Evolutionary conservation across 495 filamentous ascomycete species (phyloP).

Genomic region (Penicillium silybi): DNA sequence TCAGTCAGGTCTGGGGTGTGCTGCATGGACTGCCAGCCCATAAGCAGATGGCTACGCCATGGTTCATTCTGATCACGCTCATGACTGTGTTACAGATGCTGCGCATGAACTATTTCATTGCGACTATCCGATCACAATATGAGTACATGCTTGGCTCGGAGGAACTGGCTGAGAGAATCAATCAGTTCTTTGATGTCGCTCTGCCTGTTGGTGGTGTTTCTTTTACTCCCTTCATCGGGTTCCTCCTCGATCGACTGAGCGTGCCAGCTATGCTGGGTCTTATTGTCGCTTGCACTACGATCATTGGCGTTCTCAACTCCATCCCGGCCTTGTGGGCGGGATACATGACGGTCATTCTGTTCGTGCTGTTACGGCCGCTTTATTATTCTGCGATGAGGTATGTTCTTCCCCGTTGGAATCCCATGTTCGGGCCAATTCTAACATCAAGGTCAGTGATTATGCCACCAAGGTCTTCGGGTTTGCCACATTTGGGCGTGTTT

Average conservation of each 20-base stretch:
- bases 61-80: conserved; percentile 87
- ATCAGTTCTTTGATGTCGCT: conserved; percentile 87
- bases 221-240: conserved; percentile 80
- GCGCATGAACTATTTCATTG: conserved; percentile 96
- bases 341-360: conserved; percentile 72
- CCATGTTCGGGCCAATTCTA: conserved; percentile 5
- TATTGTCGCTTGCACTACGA: conserved; percentile 70
- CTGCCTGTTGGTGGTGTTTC: conserved; percentile 80
- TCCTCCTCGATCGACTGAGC: conserved; percentile 64
- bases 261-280: conserved; percentile 65
- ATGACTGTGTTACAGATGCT: conserved; percentile 97
- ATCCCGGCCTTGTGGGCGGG: conserved; percentile 69
- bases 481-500: conserved; percentile 87
- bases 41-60: conserved; percentile 75
- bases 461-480: conserved; percentile 94
- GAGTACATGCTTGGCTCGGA: conserved; percentile 63
- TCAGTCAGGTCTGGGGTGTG: conserved; percentile 67
- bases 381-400: conserved; percentile 54
- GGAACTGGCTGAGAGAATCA: conserved; percentile 62
- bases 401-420: conserved; percentile 16
- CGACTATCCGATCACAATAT: conserved; percentile 84
- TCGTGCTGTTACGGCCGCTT: conserved; percentile 53
- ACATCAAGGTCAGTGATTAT: conserved; percentile 61
- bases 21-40: conserved; percentile 70
- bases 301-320: conserved; percentile 74